Evolutionary conservation across 2,329 filamentous ascomycete genomes (phyloP), one percentile per base, ranked within the genome.

Genomic region (Trichoderma oligosporum): DNA sequence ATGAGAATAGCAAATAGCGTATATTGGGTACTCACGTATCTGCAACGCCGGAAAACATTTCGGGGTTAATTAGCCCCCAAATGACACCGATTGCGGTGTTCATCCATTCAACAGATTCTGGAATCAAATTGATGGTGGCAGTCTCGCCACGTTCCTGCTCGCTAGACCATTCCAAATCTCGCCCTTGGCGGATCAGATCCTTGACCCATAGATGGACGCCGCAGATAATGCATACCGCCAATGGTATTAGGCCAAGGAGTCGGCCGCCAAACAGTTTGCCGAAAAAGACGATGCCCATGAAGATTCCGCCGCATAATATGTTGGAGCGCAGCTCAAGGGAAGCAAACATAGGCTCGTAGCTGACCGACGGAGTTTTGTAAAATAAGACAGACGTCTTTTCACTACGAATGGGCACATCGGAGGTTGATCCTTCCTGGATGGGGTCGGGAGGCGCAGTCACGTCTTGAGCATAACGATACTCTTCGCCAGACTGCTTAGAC

Each of bases 321-420:
- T 83, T 84, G n/a, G 87, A 89, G 8, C 86, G 83, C 62, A 83
- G 82, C 73, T 97, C 91, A 58, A 97, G 72, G 11, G 82, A 73
- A 18, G 79, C 82, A 69, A 89, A 97, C 82, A 91, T 96, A 4
- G 92, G 91, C 71, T 96, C 90, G 68, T 91, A 96, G 75, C 87
- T 91, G 63, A 96, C 82, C 0, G 88, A 88, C 0, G 93, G 93
- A 0, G 93, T 97, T 14, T 94, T 93, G 71, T 97, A 93, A 73
- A 97, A 97, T 27, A 97, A 81, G 16, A 97, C 86, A 61, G 96
- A 97, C 3, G 94, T 97, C 80, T 94, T 97, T 70, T 97, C 93
- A 66, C 92, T 93, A 68, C 92, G 89, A 58, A 97, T 96, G 3
- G 94, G 94, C 1, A 97, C 91, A 72, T 97, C 94, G 24, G 90